Conservation (phyloP, 345 rosid species). For the Acer saccharum region DNA sequence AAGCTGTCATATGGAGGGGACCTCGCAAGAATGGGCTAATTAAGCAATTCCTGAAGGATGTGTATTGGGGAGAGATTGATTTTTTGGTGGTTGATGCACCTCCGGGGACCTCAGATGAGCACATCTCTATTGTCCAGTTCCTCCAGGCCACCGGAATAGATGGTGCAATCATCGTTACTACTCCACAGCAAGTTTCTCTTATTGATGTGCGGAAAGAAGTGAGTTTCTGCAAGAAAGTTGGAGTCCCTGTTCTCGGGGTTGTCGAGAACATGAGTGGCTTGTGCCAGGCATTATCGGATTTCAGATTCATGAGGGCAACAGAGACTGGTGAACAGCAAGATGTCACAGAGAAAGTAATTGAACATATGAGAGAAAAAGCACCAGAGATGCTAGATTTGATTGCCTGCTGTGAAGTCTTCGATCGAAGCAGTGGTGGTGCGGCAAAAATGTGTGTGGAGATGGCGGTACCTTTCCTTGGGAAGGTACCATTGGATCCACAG, state of each 20-base stretch:
- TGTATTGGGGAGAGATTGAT: conserved; percentile 90
- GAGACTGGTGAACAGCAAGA: conserved; percentile 60
- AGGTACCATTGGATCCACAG: conserved; percentile 88
- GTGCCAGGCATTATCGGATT: conserved; percentile 68
- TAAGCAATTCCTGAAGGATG: conserved; percentile 92
- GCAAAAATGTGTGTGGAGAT: conserved; percentile 78
- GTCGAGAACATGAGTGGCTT: conserved; percentile 99
- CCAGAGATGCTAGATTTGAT: conserved; percentile 69
- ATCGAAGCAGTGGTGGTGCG: conserved; percentile 87
- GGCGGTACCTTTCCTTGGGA: conserved; percentile 87
- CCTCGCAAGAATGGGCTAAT: conserved; percentile 92
- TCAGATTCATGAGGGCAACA: conserved; percentile 54
- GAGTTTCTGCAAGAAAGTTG: conserved; percentile 92
- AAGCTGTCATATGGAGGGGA: conserved; percentile 98
- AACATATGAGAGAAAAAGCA: conserved; percentile 60
- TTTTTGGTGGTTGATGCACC: conserved; percentile 95
- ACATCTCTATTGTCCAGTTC: conserved; percentile 90
- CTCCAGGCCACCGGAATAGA: conserved; percentile 84
- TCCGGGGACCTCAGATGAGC: conserved; percentile 96
- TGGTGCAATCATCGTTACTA: conserved; percentile 91
- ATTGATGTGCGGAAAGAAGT: conserved; percentile 95
- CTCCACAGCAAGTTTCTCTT: conserved; percentile 91
- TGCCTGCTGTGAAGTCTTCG: conserved; percentile 75
- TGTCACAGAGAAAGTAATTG: conserved; percentile 53
- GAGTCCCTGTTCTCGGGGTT: conserved; percentile 80